Base-by-base conservation (phyloP, 1,284 basidiomycete species). In the Phaffia rhodozyma region DNA sequence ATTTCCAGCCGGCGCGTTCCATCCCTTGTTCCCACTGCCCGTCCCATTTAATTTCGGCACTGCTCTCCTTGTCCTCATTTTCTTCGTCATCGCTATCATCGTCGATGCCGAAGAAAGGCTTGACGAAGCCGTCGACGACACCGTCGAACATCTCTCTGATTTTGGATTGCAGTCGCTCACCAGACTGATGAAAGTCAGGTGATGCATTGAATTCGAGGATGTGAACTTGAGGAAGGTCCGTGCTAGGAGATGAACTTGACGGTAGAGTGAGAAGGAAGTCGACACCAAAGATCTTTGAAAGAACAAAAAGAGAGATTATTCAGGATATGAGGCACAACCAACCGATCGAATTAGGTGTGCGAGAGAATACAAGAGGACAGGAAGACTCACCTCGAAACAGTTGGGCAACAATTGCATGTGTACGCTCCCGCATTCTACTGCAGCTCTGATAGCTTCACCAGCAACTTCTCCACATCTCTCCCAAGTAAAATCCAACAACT, bases 151-250 rank as follows among this genome's bases (percentile, higher is more conserved):
- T 79, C 66, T 87, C 85, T 68, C 87, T 82, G 54, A 92, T 83
- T 81, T 85, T 86, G 5, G 82, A 81, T 53, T 71, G 67, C 0
- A 97, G 78, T 50, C 88, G 81, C n/a, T 84, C 80, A 0, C 94
- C 96, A 0, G 90, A 93, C 67, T 97, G 83, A 70, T 93, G 89
- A 68, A 97, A 97, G 62, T 97, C 94, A 2, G 94, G 94, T 69
- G 96, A 93, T 25, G 93, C 86, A 73, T 97, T 97, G 71, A 96
- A 81, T 74, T 97, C 94, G 32, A 97, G 80, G 3, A 97, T 77
- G 66, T 86, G 86, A 2, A 91, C 85, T 67, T 82, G 66, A 0
- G 75, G 75, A 64, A 88, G 82, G 13, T 38, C 30, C 1, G 23
- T 43, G 5, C 38, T 38, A 13, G 58, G 20, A 4, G 63, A 23